These are phyloP conservation scores for Amylocystis lapponica DNA, from an alignment of 768 basidiomycete species.

Conservation along the genomic window DNA sequence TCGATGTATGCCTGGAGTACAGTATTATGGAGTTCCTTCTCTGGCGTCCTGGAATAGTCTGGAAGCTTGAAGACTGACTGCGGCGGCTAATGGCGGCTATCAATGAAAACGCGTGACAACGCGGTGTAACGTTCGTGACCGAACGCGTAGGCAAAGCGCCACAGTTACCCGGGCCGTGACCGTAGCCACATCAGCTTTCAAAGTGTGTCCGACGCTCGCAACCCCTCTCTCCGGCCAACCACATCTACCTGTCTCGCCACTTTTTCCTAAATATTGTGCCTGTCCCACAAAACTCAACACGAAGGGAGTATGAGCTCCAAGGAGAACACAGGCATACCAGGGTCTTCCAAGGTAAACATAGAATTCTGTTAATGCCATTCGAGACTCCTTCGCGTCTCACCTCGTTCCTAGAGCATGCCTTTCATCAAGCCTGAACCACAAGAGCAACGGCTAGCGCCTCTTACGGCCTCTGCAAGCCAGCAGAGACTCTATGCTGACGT, in stretches of 20 bases:
- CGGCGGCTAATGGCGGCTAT: too few species aligned
- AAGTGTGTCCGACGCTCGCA: too few species aligned
- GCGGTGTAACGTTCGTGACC: slow-evolving; percentile 14
- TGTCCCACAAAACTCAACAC: too few species aligned
- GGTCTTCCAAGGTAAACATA: not conserved
- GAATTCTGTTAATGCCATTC: not conserved
- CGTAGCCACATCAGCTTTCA: not conserved
- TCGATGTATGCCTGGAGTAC: too few species aligned
- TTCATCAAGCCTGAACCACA: slow-evolving; percentile 29
- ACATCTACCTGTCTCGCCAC: too few species aligned
- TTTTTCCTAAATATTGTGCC: too few species aligned
- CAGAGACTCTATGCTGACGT: not conserved
- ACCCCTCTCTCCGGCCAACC: too few species aligned
- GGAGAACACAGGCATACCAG: slow-evolving; percentile 8
- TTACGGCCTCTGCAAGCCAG: slow-evolving; percentile 1
- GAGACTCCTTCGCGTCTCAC: slow-evolving; percentile 3
- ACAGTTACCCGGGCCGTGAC: not conserved
- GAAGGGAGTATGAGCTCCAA: slow-evolving; percentile 22
- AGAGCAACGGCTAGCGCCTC: slow-evolving; percentile 17
- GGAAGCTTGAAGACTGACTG: too few species aligned
- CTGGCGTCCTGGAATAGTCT: too few species aligned
- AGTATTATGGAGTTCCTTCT: too few species aligned
- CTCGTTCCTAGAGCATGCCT: slow-evolving; percentile 7
- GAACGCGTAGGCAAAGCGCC: slow-evolving; percentile 10
- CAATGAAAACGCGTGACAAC: slow-evolving; percentile 5